Base-by-base conservation (phyloP, 2,329 filamentous ascomycete species). In the Arthroderma sp. region DNA sequence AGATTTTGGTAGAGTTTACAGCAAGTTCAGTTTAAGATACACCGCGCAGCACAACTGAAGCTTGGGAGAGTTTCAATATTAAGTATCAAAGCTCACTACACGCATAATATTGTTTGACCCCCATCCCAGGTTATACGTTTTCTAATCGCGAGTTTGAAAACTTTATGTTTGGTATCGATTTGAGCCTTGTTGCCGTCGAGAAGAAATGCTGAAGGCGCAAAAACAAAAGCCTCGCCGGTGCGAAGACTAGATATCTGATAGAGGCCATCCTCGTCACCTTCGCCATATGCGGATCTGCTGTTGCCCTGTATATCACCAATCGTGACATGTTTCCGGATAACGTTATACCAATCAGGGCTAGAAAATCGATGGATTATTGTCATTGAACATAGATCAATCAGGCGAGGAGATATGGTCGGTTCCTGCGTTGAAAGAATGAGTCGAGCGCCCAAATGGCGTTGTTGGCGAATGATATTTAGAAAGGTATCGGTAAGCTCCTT, bases 391-490 rank as follows among this genome's bases (percentile, higher is more conserved):
- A 90, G 73, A 56, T 88, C 84, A 0, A 90, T 74, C 0, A 91
- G 76, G 15, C 77, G 76, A 0, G 81, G 79, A 0, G 82, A 83
- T 4, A 90, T 77, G 0, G 84, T 88, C 0, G 86, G 87, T 63
- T 90, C 86, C 65, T 91, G 86, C 0, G 86, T 90, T 0, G 85
- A 83, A 35, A 90, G 82, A 43, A 90, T 66, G 1, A 89, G 74
- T 0, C 85, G 78, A 0, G 77, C 75, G 1, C 77, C 85, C 0
- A 81, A 70, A 65, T 90, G 86, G 0, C 85, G 80, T 68, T 90
- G 85, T 7, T 83, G 73, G 0, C 86, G 79, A 61, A 90, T 84
- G 0, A 79, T 77, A 0, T 75, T 72, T 0, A 86, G 71, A 0
- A 89, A 71, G 0, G 76, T 73, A 1, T 84, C 74, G 0, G 84